Base-by-base conservation (phyloP, 179 eudicot genomes). In the Beta corolliflora region DNA sequence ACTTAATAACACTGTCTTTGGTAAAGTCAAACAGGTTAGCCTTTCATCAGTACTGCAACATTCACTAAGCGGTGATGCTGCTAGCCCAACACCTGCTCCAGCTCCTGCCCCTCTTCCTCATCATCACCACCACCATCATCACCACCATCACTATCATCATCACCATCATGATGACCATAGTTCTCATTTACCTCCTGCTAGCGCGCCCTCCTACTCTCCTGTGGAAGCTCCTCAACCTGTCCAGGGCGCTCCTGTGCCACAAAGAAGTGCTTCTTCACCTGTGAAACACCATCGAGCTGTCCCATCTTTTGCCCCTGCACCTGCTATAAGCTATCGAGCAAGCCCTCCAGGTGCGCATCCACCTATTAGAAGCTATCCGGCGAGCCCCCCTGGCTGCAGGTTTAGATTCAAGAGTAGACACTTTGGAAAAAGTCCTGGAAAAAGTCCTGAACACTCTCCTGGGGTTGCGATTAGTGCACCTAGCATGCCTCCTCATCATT, bases 11-110 rank as follows among this genome's bases (percentile, higher is more conserved):
- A 91, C 92, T 0, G 97, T 91, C 16, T 96, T 96, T 86, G 99
- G 99, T 46, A 91, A 83, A 79, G 99, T 96, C 19, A 96, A 96
- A 80, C 97, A 94, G 83, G 91, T 96, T 78, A 86, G 91, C 83
- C 99, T 96, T 78, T 96, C 99, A 53, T 92, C 98, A 13, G 75
- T 86, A 53, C 87, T 93, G 63, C 94, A 85, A 72, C 94, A 91
- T 86, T 86, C 93, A 14, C 83, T 87, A 29, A 83, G 88, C 65
- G 85, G 85, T 67, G 85, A 79, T 58, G 87, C 75, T 77, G 82
- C 84, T 76, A 79, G 85, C 59, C 87, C 90, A 7, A 81, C 93
- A 45, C 97, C 97, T 66, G 83, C 97, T 61, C 96, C 97, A 7
- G 83, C 97, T 48, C 97, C 95, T 77, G 58, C 82, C 53, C 91